Conservation (phyloP, 2,329 filamentous ascomycete genomes). For the Trichoderma aggressivum region DNA sequence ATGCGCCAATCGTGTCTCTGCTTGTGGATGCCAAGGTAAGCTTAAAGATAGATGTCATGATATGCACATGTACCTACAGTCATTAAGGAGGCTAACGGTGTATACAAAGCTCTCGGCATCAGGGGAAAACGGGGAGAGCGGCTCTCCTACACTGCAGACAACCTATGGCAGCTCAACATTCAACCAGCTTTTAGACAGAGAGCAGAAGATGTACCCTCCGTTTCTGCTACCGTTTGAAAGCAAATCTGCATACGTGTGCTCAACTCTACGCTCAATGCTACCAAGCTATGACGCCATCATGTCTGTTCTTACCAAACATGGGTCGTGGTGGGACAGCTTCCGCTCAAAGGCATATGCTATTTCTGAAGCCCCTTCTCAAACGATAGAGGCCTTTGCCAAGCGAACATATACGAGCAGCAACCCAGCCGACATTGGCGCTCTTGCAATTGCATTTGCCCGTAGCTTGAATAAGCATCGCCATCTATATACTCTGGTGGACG, state of each 20-base stretch:
- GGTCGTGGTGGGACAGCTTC: conserved; percentile 41
- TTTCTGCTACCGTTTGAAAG: not conserved
- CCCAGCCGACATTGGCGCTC: conserved; percentile 38
- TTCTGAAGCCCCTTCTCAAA: conserved; percentile 28
- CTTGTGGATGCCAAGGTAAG: conserved; percentile 15
- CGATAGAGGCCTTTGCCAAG: conserved; percentile 35
- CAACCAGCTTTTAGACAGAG: not conserved
- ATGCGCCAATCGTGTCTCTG: conserved; percentile 9
- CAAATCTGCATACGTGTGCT: conserved; percentile 16
- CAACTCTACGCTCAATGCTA: conserved; percentile 20
- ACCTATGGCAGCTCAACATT: not conserved
- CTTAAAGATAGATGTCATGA: not conserved
- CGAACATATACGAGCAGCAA: conserved; percentile 35
- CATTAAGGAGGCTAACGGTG: not conserved
- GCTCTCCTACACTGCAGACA: not conserved
- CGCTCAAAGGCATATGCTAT: conserved; percentile 40
- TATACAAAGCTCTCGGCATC: not conserved
- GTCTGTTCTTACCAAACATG: conserved; percentile 27
- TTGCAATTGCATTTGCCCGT: conserved; percentile 38
- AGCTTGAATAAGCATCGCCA: conserved; percentile 28
- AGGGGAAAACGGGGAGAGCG: not conserved
- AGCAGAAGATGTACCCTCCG: not conserved
- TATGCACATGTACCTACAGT: rapidly evolving
- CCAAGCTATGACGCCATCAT: conserved; percentile 23
- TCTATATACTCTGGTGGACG: conserved; percentile 37